Evolutionary conservation across 768 basidiomycete genomes (phyloP).

Genomic region (Psilocybe tampanensis): DNA sequence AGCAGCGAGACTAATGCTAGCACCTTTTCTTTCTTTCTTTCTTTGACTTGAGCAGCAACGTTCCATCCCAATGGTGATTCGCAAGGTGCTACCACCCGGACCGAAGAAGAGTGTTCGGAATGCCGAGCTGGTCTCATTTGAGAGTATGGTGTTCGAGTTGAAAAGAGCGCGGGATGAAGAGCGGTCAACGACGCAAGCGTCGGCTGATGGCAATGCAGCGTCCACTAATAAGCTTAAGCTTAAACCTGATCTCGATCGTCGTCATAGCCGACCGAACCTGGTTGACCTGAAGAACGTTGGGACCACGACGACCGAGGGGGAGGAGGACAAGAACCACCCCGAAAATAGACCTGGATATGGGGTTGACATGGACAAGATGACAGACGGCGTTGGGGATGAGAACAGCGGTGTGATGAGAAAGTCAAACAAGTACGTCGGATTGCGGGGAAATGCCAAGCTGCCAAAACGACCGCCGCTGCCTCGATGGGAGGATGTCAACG

Average conservation of each 20-base stretch:
- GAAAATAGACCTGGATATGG: background rate
- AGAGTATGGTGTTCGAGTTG: constrained; percentile 18
- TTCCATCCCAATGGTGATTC: constrained; percentile 22
- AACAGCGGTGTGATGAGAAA: constrained; percentile 12
- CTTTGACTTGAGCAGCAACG: constrained; percentile 5
- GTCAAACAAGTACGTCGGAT: constrained; percentile 18
- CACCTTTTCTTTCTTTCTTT: too few relatives aligned
- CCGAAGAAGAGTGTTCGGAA: constrained; percentile 15
- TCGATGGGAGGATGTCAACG: constrained; percentile 24
- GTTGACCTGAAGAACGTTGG: constrained; percentile 16
- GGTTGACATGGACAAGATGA: constrained; percentile 12
- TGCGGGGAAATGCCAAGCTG: constrained; percentile 25
- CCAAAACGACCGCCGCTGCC: constrained; percentile 27
- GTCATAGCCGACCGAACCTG: too few relatives aligned
- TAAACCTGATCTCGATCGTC: background rate
- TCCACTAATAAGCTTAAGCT: background rate
- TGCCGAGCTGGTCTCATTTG: constrained; percentile 19
- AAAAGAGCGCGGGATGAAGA: constrained; percentile 1
- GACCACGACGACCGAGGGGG: constrained; percentile 14
- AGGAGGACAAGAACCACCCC: constrained; percentile 5
- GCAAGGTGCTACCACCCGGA: constrained; percentile 24
- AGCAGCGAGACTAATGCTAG: constrained; percentile 1
- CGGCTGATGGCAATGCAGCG: background rate
- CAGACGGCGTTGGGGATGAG: constrained; percentile 11
- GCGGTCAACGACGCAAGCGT: background rate